phyloP scores from a whole-genome alignment of 2,329 filamentous ascomycete species.

The Scytalidium sp. region DNA sequence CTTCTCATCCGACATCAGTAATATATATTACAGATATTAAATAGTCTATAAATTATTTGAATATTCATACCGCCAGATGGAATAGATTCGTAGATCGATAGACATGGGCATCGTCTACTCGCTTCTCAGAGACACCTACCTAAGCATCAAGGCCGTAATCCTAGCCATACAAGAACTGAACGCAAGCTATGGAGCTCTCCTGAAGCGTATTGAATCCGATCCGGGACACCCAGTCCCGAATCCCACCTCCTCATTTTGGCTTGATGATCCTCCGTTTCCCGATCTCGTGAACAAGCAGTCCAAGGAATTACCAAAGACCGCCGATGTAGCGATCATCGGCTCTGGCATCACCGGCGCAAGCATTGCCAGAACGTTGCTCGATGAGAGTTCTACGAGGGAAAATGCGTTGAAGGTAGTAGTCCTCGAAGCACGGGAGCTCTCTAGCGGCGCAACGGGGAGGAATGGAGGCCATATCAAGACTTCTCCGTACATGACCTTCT shows the following conservation, averaged over 20 bases:
- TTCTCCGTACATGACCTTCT: slow-evolving; percentile 40
- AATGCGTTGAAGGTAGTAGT: slow-evolving; percentile 34
- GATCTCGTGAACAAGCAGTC: slow-evolving; percentile 34
- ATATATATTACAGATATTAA: too few relatives aligned
- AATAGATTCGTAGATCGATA: too few relatives aligned
- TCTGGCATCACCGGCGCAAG: slow-evolving; percentile 51
- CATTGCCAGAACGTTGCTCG: slow-evolving; percentile 32
- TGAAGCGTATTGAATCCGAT: slow-evolving; percentile 23
- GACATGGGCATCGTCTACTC: slow-evolving; percentile 2
- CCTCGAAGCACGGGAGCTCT: slow-evolving; percentile 47
- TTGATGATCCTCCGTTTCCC: slow-evolving; percentile 39
- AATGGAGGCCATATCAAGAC: slow-evolving; percentile 52
- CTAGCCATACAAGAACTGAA: slow-evolving; percentile 2
- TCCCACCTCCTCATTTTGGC: slow-evolving; percentile 45
- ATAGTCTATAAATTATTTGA: too few relatives aligned
- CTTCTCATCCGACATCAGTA: too few relatives aligned
- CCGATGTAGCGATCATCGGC: slow-evolving; percentile 51
- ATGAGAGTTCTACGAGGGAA: slow-evolving; percentile 21
- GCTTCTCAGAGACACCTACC: slow-evolving; percentile 1
- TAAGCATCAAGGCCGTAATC: neutral
- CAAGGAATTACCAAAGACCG: slow-evolving; percentile 31
- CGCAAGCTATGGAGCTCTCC: neutral
- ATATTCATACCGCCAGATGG: too few relatives aligned
- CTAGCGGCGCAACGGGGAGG: slow-evolving; percentile 50
- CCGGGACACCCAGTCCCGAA: slow-evolving; percentile 40